Conservation (phyloP, 495 filamentous ascomycete species). For the Mytilinidion resinicola region DNA sequence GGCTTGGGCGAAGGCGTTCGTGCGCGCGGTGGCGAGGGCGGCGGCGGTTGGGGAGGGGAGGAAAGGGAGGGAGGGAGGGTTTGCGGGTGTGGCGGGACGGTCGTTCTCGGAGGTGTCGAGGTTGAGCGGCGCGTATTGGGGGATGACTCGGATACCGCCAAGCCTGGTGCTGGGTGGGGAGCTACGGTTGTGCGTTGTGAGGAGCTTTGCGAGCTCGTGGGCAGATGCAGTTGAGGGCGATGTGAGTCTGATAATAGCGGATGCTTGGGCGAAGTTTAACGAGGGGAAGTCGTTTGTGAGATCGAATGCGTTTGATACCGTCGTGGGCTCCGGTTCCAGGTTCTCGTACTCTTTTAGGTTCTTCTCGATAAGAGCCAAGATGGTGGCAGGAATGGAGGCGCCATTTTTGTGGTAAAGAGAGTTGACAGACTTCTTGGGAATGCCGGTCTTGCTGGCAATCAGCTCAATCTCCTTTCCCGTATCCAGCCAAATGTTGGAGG, state of each 20-base stretch:
- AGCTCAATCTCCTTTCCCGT: conserved; percentile 54
- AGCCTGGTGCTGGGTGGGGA: not conserved
- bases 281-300: conserved; percentile 49
- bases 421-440: conserved; percentile 45
- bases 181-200: conserved; percentile 28
- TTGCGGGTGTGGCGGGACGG: conserved; percentile 4
- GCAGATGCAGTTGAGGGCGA: conserved; percentile 50
- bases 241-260: conserved; percentile 50
- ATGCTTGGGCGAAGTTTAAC: conserved; percentile 41
- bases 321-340: conserved; percentile 36
- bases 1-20: conserved; percentile 54
- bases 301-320: conserved; percentile 47
- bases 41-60: conserved; percentile 14
- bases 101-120: conserved; percentile 2
- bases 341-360: conserved; percentile 34
- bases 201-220: conserved; percentile 52
- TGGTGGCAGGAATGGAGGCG: conserved; percentile 51
- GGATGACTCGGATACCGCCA: conserved; percentile 34
- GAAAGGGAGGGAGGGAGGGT: conserved; percentile 2
- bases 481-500: conserved; percentile 50
- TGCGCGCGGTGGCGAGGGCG: conserved; percentile 38
- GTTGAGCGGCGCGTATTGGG: conserved; percentile 35
- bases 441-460: conserved; percentile 45
- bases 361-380: conserved; percentile 45
- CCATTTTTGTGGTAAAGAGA: conserved; percentile 59